Evolutionary conservation across 23 red algal genomes (phyloP).

Genomic region (Gracilaria domingensis): DNA sequence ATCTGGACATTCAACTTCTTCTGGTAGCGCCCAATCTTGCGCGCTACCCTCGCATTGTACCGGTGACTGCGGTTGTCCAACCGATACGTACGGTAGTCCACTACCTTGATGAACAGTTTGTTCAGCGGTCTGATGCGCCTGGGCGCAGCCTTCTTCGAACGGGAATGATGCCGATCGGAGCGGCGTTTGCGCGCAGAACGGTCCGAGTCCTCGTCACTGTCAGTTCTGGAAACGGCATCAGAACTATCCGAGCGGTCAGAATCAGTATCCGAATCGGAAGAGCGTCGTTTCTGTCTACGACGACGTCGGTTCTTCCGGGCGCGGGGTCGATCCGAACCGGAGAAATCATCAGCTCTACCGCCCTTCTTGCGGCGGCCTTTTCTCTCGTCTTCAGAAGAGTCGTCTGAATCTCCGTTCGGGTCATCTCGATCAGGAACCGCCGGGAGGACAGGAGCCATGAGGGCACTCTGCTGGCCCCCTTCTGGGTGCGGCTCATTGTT

Average conservation of each 20-base stretch:
- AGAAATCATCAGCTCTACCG: no score
- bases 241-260: conserved; percentile 16
- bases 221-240: background rate
- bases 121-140: background rate
- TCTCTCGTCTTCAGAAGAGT: no score
- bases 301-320: no score
- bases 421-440: no score
- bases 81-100: conserved; percentile 26
- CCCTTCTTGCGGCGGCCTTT: no score
- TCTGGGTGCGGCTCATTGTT: no score
- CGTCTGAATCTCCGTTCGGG: no score
- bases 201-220: background rate
- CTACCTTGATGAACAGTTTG: background rate
- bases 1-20: conserved; percentile 47
- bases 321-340: no score
- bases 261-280: conserved; percentile 22
- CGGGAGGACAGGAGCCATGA: no score
- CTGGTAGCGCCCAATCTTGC: background rate
- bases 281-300: no score
- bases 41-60: background rate
- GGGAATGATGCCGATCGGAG: background rate
- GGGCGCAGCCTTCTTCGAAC: background rate
- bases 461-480: no score
- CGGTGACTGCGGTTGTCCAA: background rate
- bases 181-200: background rate